Evolutionary conservation across 352 stramenopile species (phyloP).

Genomic region (Globisporangium paroecandrum): DNA sequence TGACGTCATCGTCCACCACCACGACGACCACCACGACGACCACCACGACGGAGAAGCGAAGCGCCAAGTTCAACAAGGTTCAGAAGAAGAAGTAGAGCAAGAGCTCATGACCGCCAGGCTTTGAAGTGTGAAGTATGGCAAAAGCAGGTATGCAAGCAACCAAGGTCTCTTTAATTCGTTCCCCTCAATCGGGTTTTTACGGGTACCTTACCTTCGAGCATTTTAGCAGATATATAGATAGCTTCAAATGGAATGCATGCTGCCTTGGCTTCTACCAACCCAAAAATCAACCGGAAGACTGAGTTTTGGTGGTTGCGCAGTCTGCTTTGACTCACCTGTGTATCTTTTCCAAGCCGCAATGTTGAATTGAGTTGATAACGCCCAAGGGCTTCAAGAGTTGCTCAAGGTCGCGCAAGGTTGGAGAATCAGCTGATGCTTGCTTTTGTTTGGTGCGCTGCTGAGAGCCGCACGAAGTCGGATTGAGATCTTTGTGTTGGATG

Average conservation of each 20-base stretch:
- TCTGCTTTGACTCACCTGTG: too few species aligned
- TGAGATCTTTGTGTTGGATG: too few species aligned
- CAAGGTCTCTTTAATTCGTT: neutral
- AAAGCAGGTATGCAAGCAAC: neutral
- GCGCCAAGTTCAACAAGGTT: slow-evolving; percentile 75
- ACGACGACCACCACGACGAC: slow-evolving; percentile 24
- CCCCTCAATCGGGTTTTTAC: neutral
- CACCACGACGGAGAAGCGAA: slow-evolving; percentile 36
- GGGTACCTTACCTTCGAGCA: neutral
- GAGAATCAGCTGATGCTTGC: too few species aligned
- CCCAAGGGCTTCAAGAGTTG: too few species aligned
- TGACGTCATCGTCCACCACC: slow-evolving; percentile 17
- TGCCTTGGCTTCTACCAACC: neutral
- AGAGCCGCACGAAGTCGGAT: too few species aligned
- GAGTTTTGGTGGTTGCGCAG: too few species aligned
- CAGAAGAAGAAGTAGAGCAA: slow-evolving; percentile 45
- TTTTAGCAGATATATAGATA: neutral
- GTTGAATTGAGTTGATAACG: too few species aligned
- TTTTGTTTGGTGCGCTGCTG: too few species aligned
- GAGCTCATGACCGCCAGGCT: neutral
- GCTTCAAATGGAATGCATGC: neutral
- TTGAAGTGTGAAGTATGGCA: neutral
- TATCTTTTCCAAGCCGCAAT: too few species aligned
- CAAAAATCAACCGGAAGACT: too few species aligned
- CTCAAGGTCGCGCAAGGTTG: too few species aligned